Evolutionary conservation across 371 early-diverging fungal genomes (phyloP).

Genomic region (Mucor plumbeus): DNA sequence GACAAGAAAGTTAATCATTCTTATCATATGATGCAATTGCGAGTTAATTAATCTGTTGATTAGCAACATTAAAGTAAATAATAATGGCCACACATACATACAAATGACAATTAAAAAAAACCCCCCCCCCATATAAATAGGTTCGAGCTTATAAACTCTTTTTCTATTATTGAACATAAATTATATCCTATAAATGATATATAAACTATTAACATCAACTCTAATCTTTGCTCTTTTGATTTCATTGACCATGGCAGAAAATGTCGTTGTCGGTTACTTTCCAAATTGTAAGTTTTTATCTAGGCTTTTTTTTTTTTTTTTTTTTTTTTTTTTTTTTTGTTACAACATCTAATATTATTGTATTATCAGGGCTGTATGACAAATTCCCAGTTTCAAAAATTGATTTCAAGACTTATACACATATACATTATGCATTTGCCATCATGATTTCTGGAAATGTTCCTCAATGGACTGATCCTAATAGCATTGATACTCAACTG

Average conservation of each 20-base stretch:
- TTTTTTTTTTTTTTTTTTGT: too few relatives aligned
- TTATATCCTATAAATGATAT: neutral
- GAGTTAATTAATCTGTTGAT: neutral
- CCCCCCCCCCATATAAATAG: slow-evolving; percentile 1
- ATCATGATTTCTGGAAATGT: slow-evolving; percentile 30
- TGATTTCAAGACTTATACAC: slow-evolving; percentile 49
- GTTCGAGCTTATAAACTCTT: neutral
- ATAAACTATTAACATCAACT: neutral
- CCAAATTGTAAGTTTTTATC: slow-evolving; percentile 39
- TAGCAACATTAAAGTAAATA: neutral
- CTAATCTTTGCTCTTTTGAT: neutral
- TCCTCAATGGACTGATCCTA: slow-evolving; percentile 42
- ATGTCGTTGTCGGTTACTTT: slow-evolving; percentile 42
- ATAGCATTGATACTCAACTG: slow-evolving; percentile 26
- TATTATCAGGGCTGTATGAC: slow-evolving; percentile 35
- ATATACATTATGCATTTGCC: slow-evolving; percentile 64
- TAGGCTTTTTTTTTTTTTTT: too few relatives aligned
- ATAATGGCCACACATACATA: neutral
- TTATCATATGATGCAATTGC: neutral
- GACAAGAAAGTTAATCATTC: neutral
- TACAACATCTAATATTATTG: neutral
- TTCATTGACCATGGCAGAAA: slow-evolving; percentile 5
- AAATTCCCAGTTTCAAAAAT: slow-evolving; percentile 24
- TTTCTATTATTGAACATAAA: neutral
- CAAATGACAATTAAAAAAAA: neutral